These are phyloP conservation scores for Rhodotorula sphaerocarpa DNA, from an alignment of 768 basidiomycete genomes.

Conservation along the genomic window DNA sequence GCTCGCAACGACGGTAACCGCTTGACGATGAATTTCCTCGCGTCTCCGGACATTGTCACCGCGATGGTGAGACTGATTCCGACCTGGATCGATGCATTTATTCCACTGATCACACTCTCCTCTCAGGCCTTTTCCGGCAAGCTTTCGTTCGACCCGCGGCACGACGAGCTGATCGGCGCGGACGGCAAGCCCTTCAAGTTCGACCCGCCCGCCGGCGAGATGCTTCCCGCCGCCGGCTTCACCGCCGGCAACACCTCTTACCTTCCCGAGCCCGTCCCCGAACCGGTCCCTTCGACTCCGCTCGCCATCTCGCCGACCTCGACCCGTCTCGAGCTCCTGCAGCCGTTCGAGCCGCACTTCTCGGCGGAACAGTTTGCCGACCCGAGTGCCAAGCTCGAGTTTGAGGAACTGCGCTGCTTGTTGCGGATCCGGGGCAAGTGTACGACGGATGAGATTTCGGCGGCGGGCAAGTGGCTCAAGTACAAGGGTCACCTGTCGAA, in stretches of 20 bases:
- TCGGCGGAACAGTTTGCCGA: constrained; percentile 28
- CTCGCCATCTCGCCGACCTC: constrained; percentile 70
- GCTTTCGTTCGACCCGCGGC: constrained; percentile 85
- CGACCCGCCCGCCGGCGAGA: constrained; percentile 68
- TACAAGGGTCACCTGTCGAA: constrained; percentile 60
- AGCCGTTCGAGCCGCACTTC: constrained; percentile 78
- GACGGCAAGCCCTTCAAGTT: constrained; percentile 77
- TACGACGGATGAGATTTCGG: constrained; percentile 97
- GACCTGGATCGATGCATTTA: too few relatives aligned
- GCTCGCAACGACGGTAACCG: constrained; percentile 93
- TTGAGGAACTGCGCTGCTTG: constrained; percentile 72
- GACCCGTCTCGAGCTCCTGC: constrained; percentile 73
- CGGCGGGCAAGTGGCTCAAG: constrained; percentile 96
- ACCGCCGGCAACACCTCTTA: constrained; percentile 57
- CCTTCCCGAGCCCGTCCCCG: constrained; percentile 66
- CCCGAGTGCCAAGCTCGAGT: constrained; percentile 53
- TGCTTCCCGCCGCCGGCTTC: constrained; percentile 77
- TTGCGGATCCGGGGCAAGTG: constrained; percentile 95
- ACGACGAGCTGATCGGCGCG: constrained; percentile 60
- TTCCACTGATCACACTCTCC: not conserved
- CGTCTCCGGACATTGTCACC: constrained; percentile 92
- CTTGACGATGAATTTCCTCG: constrained; percentile 81
- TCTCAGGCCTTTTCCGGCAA: constrained; percentile 84
- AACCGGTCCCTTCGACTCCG: constrained; percentile 64
- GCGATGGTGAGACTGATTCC: constrained; percentile 47